phyloP scores from a whole-genome alignment of 2,329 filamentous ascomycete species.

The Beauveria pseudobassiana region DNA sequence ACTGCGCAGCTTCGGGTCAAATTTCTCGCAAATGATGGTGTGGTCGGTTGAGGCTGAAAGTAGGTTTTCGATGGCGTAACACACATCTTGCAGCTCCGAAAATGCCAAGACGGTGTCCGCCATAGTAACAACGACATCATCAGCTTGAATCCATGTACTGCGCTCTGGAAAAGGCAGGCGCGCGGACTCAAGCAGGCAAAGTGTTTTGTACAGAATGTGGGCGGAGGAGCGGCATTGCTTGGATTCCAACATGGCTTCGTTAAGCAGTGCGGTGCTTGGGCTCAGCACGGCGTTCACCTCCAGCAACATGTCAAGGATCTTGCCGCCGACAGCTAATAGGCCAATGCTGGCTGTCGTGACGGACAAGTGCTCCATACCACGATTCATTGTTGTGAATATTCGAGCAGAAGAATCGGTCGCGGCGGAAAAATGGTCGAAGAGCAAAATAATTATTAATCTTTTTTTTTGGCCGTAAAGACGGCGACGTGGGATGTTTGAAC shows the following conservation, averaged over 20 bases:
- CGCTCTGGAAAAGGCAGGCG: slow-evolving; percentile 29
- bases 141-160: slow-evolving; percentile 27
- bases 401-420: background rate
- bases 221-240: slow-evolving; percentile 31
- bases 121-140: slow-evolving; percentile 27
- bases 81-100: slow-evolving; percentile 25
- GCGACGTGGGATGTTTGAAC: slow-evolving; percentile 8
- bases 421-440: background rate
- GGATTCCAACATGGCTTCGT: slow-evolving; percentile 26
- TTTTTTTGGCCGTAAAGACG: slow-evolving; percentile 4
- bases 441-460: background rate
- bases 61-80: slow-evolving; percentile 19
- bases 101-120: slow-evolving; percentile 30
- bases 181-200: slow-evolving; percentile 25
- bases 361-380: slow-evolving; percentile 21
- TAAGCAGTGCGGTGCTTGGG: slow-evolving; percentile 20
- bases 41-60: slow-evolving; percentile 15
- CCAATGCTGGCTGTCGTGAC: slow-evolving; percentile 30
- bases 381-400: background rate
- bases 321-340: slow-evolving; percentile 28
- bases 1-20: slow-evolving; percentile 18
- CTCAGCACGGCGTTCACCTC: slow-evolving; percentile 26
- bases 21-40: slow-evolving; percentile 13
- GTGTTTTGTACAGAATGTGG: slow-evolving; percentile 29
- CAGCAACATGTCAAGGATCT: slow-evolving; percentile 26